Evolutionary conservation across 305 asterid genomes (phyloP).

Genomic region (Fraxinus baroniana): DNA sequence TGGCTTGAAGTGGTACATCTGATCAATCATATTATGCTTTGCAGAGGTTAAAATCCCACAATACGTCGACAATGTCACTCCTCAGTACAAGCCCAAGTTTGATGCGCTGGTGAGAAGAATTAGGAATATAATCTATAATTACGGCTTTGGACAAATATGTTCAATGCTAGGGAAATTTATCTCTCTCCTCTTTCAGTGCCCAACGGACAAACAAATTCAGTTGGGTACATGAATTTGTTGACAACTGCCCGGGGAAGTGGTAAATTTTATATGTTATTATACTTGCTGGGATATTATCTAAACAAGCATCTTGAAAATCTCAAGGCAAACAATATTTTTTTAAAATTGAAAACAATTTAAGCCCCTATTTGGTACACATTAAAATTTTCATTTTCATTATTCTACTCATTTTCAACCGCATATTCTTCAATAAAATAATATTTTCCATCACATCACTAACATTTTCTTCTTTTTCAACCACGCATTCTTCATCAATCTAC

Average conservation of each 20-base stretch:
- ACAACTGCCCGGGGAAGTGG: background rate
- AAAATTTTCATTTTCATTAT: too few species aligned
- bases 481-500: too few species aligned
- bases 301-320: conserved; percentile 12
- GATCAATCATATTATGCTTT: background rate
- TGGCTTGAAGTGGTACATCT: background rate
- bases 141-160: background rate
- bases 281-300: conserved; percentile 10
- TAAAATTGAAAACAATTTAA: background rate
- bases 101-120: conserved; percentile 77
- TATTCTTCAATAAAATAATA: too few species aligned
- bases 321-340: background rate
- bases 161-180: background rate
- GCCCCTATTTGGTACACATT: too few species aligned
- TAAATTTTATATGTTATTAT: background rate
- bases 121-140: conserved; percentile 8
- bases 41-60: conserved; percentile 84
- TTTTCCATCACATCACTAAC: too few species aligned
- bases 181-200: background rate
- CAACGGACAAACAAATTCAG: conserved; percentile 4
- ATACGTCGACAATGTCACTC: conserved; percentile 86
- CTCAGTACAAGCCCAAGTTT: conserved; percentile 85
- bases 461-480: too few species aligned
- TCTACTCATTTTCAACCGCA: too few species aligned
- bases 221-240: background rate